Conservation (phyloP, 768 basidiomycete genomes). For the Leccinum subgranulosum region DNA sequence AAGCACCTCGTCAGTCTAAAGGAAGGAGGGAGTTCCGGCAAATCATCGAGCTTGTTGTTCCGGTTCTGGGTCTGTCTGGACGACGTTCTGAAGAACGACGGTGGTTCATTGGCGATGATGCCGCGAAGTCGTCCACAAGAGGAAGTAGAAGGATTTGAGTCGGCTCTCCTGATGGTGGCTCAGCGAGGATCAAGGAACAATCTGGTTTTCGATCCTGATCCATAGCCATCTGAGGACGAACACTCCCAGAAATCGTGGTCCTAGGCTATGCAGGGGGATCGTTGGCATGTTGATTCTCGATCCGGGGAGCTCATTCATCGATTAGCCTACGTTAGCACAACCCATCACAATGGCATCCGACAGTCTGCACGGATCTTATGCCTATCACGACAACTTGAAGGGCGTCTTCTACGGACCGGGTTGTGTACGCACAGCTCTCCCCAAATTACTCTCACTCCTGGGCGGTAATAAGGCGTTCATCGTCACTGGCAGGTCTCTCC, state of each 20-base stretch:
- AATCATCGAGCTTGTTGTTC: slow-evolving; percentile 1
- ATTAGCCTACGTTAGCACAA: too few relatives aligned
- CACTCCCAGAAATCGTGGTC: too few relatives aligned
- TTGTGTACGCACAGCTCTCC: slow-evolving; percentile 57
- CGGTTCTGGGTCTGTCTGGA: too few relatives aligned
- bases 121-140: slow-evolving; percentile 12
- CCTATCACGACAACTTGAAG: slow-evolving; percentile 65
- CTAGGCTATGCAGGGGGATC: too few relatives aligned
- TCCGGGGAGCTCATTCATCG: too few relatives aligned
- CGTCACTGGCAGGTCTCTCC: slow-evolving; percentile 68
- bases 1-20: slow-evolving; percentile 28
- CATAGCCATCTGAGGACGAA: too few relatives aligned
- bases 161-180: not conserved
- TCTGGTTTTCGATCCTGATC: too few relatives aligned
- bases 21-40: slow-evolving; percentile 18
- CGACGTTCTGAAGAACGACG: not conserved
- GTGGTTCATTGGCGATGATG: not conserved
- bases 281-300: too few relatives aligned
- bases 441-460: slow-evolving; percentile 52
- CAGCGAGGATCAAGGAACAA: not conserved
- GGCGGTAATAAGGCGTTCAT: slow-evolving; percentile 63
- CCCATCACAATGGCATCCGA: too few relatives aligned
- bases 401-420: slow-evolving; percentile 57
- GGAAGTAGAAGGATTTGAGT: slow-evolving; percentile 2
- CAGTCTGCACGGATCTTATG: slow-evolving; percentile 50